Evolutionary conservation across 306 rosid species (phyloP), one percentile per base, ranked within the genome.

Genomic region (Castanopsis chinensis): DNA sequence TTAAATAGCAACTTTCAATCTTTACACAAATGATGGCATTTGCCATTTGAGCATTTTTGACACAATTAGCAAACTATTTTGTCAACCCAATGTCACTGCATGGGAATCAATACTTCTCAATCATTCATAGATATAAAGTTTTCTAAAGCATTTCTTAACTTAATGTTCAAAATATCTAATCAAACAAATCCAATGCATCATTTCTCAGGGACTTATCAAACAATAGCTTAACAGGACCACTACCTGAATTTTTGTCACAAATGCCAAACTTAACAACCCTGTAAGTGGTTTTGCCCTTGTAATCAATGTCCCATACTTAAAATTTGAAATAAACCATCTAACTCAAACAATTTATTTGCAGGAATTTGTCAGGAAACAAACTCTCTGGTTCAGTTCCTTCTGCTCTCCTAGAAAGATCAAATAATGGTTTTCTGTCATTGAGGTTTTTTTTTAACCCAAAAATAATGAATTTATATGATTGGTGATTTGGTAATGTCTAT

Each of bases 341-440:
- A 53, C 21, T 37, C 76, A 2, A 55, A 18, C 32, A n/a, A 5
- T 32, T 23, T 6, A n/a, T 64, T 81, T 15, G 76, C 73, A 87
- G 87, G 52, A 86, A 85, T 14, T 71, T 89, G 55, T 76, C 79
- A 32, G 78, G 74, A 77, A 90, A 89, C 84, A 86, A 45, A 28
- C 83, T 87, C 81, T 81, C 81, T 7, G 81, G 91, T 74, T 25
- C 80, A 23, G 63, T 86, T 80, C 90, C 91, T 9, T 10, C 67
- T 53, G 54, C 43, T 56, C 90, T 89, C 41, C 27, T 17, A 19
- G 81, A 85, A 69, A 87, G 75, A 82, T 30, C 59, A 54, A 71
- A 75, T 2, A 79, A 75, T 59, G 85, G 88, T 11, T 76, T 80
- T 68, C 77, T 91, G 49, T 52, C 72, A 28, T 54, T 84, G 65